phyloP scores from a whole-genome alignment of 768 basidiomycete species.

The Podaxis mareebaensis region DNA sequence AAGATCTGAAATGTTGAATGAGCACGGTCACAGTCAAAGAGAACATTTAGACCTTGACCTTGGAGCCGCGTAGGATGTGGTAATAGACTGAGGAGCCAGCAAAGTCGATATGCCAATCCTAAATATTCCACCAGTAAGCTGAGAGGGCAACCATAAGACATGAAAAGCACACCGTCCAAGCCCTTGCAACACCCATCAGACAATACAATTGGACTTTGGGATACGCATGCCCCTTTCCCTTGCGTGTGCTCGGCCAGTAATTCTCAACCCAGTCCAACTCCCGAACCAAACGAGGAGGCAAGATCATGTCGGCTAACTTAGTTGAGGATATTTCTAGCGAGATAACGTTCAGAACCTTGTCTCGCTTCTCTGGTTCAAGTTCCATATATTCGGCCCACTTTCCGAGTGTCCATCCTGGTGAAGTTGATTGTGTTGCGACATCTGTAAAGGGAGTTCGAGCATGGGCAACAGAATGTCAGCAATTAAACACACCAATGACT shows the following conservation, averaged over 20 bases:
- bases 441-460: constrained; percentile 43
- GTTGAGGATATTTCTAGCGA: constrained; percentile 93
- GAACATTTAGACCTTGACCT: constrained; percentile 46
- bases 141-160: constrained; percentile 1
- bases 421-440: constrained; percentile 84
- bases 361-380: constrained; percentile 62
- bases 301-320: constrained; percentile 71
- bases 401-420: constrained; percentile 85
- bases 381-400: constrained; percentile 91
- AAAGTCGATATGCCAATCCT: constrained; percentile 99
- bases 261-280: constrained; percentile 98
- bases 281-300: constrained; percentile 80
- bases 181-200: constrained; percentile 90
- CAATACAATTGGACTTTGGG: constrained; percentile 97
- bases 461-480: background rate
- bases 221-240: constrained; percentile 70
- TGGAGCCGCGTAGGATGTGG: constrained; percentile 83
- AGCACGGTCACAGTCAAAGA: background rate
- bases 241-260: constrained; percentile 84
- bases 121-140: background rate
- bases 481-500: constrained; percentile 75
- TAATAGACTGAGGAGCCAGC: constrained; percentile 99
- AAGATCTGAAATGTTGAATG: constrained; percentile 61
- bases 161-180: constrained; percentile 82
- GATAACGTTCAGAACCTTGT: constrained; percentile 94